phyloP scores from a whole-genome alignment of 345 rosid genomes.

The Acer yangbiense region DNA sequence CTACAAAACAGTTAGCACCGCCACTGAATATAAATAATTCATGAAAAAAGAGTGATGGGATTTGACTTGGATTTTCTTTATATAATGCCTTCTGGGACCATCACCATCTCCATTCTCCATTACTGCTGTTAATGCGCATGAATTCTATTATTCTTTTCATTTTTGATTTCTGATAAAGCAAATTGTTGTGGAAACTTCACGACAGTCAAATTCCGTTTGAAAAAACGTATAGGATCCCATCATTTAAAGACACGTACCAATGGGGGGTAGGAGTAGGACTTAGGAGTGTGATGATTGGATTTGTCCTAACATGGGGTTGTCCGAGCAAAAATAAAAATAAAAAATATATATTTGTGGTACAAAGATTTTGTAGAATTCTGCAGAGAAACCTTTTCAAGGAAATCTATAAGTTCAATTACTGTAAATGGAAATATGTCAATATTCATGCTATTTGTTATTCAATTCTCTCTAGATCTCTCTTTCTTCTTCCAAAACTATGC shows the following conservation, averaged over 20 bases:
- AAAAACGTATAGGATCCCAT: no score
- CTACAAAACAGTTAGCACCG: constrained; percentile 4
- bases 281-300: not conserved
- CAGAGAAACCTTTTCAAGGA: not conserved
- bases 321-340: not conserved
- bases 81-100: constrained; percentile 5
- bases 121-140: constrained; percentile 19
- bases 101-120: not conserved
- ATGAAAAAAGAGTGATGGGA: constrained; percentile 23
- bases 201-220: no score
- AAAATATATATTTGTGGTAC: not conserved
- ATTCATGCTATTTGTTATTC: not conserved
- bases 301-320: no score
- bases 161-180: not conserved
- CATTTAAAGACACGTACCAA: no score
- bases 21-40: constrained; percentile 20
- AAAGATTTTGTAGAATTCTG: not conserved
- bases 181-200: no score
- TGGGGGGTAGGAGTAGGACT: no score
- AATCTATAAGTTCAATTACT: not conserved
- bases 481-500: not conserved
- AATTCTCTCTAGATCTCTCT: not conserved
- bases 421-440: not conserved
- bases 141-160: constrained; percentile 2
- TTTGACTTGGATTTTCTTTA: constrained; percentile 25